phyloP scores from a whole-genome alignment of 441 rosid species.

The Erodium texanum region DNA sequence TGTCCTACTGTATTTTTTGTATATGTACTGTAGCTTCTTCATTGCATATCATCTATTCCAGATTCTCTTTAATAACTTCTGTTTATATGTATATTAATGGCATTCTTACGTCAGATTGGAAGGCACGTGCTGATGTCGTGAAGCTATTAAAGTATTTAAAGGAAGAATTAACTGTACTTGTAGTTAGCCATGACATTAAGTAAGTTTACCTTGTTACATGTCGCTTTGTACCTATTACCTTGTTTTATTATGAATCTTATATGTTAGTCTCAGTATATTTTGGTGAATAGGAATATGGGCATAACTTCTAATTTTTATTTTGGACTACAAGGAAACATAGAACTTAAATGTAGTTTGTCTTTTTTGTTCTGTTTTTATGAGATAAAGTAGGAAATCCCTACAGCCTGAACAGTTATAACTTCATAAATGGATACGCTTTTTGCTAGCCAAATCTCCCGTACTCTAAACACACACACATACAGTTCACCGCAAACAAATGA shows the following conservation, averaged over 20 bases:
- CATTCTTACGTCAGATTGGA: slow-evolving; percentile 57
- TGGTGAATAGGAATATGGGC: neutral
- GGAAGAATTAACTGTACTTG: slow-evolving; percentile 71
- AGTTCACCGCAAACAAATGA: neutral
- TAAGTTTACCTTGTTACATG: slow-evolving; percentile 23
- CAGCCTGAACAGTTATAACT: neutral
- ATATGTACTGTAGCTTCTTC: slow-evolving; percentile 3
- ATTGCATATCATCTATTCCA: slow-evolving; percentile 6
- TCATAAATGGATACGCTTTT: neutral
- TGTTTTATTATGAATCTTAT: neutral
- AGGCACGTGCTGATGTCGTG: slow-evolving; percentile 77
- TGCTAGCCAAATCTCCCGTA: neutral
- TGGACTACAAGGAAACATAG: neutral
- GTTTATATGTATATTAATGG: slow-evolving; percentile 3
- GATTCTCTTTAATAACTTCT: slow-evolving; percentile 5
- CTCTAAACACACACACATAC: neutral
- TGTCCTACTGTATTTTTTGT: neutral
- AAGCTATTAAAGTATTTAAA: slow-evolving; percentile 80
- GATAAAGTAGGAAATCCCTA: neutral
- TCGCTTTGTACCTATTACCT: neutral
- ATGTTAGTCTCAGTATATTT: neutral
- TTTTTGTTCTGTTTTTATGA: neutral
- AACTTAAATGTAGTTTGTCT: neutral
- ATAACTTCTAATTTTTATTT: neutral
- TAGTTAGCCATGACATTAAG: slow-evolving; percentile 92